Base-by-base conservation (phyloP, 352 stramenopile genomes). In the Phytophthora litchii region DNA sequence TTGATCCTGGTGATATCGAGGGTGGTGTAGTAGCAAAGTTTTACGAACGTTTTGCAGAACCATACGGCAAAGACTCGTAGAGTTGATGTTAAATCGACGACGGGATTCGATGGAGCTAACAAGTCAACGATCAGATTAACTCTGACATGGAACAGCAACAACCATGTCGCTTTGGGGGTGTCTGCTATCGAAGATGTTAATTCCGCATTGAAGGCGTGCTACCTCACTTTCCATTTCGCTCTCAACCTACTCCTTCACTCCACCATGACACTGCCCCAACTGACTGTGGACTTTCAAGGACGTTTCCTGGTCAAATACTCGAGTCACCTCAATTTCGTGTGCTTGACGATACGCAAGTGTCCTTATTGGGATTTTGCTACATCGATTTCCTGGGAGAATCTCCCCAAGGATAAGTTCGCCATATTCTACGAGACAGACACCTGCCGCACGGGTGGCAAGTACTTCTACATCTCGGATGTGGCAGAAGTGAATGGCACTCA, bases 381-480 rank as follows among this genome's bases (percentile, higher is more conserved):
- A 7, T 47, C 20, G 10, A 36, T 54, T 25, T 31, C 43, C 11
- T 62, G 34, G 54, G 12, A 43, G 12, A 20, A 49, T 10, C 45
- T 56, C 3, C 36, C 43, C 2, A 27, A 6, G 3, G 25, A 21
- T 4, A 48, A 47, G 7, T 62, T 54, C 11, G 44, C 14, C 1
- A 43, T 55, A 1, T 62, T 62, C 32, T 62, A 56, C 36, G 35
- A 48, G 44, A 62, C 19, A 2, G 19, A 47, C 35, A 50, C 54
- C 1, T 54, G 43, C 25, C 34, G 14, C 12, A 41, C 23, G 4
- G 43, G 23, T 12, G 43, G 34, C 35, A 55, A 61, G 35, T 54
- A 12, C 25, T 55, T 31, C 23, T 48, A 54, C 34, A 47, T 61
- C 34, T 41, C 42, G 12, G 32, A 47, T 16, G 21, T 54, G 20